These are phyloP conservation scores for Claviceps humidiphila DNA, from an alignment of 2,329 filamentous ascomycete genomes.

Conservation along the genomic window DNA sequence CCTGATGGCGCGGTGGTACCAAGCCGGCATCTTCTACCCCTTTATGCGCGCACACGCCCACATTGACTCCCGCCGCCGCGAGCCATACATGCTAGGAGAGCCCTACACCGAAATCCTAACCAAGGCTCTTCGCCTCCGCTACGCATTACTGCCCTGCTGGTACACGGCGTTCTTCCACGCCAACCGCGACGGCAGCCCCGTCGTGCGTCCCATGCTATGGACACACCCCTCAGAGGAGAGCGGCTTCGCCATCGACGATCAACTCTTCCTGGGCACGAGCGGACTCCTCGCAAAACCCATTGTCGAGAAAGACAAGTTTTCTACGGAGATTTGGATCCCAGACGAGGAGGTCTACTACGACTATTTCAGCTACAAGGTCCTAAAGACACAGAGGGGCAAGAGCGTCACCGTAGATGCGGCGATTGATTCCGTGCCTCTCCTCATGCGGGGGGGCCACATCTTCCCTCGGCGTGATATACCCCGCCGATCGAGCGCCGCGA, in stretches of 20 bases:
- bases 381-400: slow-evolving; percentile 57
- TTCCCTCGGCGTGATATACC: slow-evolving; percentile 82
- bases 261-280: slow-evolving; percentile 80
- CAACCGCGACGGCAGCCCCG: slow-evolving; percentile 67
- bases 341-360: slow-evolving; percentile 88
- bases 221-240: slow-evolving; percentile 74
- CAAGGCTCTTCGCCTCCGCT: slow-evolving; percentile 75
- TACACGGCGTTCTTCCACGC: slow-evolving; percentile 95
- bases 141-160: slow-evolving; percentile 82
- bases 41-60: slow-evolving; percentile 97
- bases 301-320: slow-evolving; percentile 59
- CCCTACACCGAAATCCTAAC: slow-evolving; percentile 80
- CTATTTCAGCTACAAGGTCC: slow-evolving; percentile 76
- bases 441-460: slow-evolving; percentile 90
- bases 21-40: slow-evolving; percentile 90
- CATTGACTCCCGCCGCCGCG: slow-evolving; percentile 85
- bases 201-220: slow-evolving; percentile 87
- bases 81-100: slow-evolving; percentile 79
- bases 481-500: slow-evolving; percentile 70
- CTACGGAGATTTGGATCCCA: slow-evolving; percentile 71
- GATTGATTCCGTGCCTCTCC: slow-evolving; percentile 71
- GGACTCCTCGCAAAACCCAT: slow-evolving; percentile 90
- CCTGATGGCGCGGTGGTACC: slow-evolving; percentile 87
- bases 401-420: slow-evolving; percentile 59
- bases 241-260: slow-evolving; percentile 83